Conservation (phyloP, 225 moss, liverwort and hornwort genomes). For the Polytrichum commune region DNA sequence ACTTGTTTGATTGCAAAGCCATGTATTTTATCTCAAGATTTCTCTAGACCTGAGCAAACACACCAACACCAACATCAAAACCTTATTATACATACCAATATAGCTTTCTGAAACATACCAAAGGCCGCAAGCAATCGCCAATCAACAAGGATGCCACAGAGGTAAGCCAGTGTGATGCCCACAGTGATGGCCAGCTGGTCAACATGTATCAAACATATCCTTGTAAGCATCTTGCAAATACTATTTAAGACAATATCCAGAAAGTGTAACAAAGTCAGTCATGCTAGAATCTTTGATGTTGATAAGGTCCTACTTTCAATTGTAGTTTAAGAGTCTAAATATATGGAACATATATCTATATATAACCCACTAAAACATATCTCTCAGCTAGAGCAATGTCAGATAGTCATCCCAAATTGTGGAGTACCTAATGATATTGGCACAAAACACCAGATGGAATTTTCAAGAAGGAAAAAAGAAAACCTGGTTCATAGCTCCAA, state of each 20-base stretch:
- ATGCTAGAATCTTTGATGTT: neutral
- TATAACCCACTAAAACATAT: no score
- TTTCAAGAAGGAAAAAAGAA: conserved; percentile 7
- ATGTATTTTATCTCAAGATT: no score
- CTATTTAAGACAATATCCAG: neutral
- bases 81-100: no score
- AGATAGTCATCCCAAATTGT: neutral
- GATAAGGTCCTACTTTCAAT: no score
- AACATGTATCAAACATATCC: neutral
- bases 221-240: no score
- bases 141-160: conserved; percentile 53
- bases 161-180: conserved; percentile 72
- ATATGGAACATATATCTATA: no score
- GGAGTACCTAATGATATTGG: conserved; percentile 5
- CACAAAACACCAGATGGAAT: neutral
- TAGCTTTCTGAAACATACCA: conserved; percentile 42
- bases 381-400: no score
- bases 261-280: neutral
- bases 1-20: no score
- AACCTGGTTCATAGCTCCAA: conserved; percentile 93
- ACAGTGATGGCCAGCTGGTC: conserved; percentile 59
- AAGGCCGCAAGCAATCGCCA: conserved; percentile 71
- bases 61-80: no score
- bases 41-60: no score
- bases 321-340: no score